Evolutionary conservation across 2,329 filamentous ascomycete species (phyloP).

Genomic region (Pestalotiopsis sp.): DNA sequence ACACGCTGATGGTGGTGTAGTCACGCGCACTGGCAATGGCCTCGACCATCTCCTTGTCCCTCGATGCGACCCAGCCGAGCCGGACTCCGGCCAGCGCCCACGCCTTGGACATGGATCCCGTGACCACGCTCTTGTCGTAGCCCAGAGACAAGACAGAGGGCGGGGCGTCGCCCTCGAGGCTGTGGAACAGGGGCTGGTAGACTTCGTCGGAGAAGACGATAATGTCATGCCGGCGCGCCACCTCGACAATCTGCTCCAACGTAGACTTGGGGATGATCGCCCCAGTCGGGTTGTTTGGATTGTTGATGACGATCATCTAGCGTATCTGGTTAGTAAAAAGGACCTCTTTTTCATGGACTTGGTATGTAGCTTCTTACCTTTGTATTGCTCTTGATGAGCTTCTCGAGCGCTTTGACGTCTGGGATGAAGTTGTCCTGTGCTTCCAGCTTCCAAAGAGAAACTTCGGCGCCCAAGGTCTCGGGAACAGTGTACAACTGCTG

Average conservation of each 20-base stretch:
- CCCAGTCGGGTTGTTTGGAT: neutral
- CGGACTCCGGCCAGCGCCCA: neutral
- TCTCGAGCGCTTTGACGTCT: neutral
- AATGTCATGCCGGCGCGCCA: neutral
- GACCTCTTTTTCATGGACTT: neutral
- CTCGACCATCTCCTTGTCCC: neutral
- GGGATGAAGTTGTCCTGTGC: neutral
- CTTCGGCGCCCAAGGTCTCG: neutral
- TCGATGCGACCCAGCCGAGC: neutral
- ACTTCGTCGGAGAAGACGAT: neutral
- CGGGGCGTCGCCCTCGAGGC: neutral
- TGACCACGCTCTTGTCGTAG: neutral
- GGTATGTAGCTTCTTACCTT: neutral
- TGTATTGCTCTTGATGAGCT: neutral
- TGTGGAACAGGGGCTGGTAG: neutral
- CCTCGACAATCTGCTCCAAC: neutral
- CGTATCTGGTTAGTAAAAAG: neutral
- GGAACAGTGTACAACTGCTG: neutral
- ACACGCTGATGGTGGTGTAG: neutral
- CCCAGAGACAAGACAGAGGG: neutral
- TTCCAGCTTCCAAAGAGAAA: neutral
- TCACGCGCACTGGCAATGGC: neutral
- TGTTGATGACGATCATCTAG: neutral
- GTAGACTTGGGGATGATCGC: neutral
- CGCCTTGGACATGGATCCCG: constrained; percentile 1